Evolutionary conservation across 2,329 filamentous ascomycete species (phyloP).

Genomic region (Ophiognomonia clavigignenti-juglandacearum): DNA sequence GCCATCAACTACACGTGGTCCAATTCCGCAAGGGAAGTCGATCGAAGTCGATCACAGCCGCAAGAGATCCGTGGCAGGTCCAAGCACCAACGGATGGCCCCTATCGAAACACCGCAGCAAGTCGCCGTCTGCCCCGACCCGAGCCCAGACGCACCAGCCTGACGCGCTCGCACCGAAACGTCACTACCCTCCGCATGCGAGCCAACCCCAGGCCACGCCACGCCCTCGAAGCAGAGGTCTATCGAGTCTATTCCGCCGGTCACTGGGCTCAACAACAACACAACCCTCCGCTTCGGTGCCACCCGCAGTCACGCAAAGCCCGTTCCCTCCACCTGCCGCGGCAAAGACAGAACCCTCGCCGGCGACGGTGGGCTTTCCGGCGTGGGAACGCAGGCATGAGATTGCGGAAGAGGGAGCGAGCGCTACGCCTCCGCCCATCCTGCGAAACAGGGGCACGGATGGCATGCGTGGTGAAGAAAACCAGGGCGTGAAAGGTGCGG

Average conservation of each 20-base stretch:
- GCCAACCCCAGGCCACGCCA: conserved; percentile 21
- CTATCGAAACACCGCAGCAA: background rate
- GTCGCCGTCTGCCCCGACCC: conserved; percentile 16
- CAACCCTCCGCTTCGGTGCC: conserved; percentile 11
- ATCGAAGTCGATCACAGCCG: conserved; percentile 17
- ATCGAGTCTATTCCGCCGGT: conserved; percentile 15
- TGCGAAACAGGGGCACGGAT: conserved; percentile 8
- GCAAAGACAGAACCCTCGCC: background rate
- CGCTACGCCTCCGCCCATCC: conserved; percentile 14
- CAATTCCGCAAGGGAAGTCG: conserved; percentile 20
- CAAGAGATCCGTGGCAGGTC: conserved; percentile 7
- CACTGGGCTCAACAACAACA: conserved; percentile 8
- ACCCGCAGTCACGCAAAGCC: background rate
- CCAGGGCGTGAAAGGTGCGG: background rate
- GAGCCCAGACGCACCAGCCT: conserved; percentile 23
- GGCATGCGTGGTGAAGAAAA: background rate
- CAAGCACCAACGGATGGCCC: conserved; percentile 2
- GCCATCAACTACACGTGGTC: conserved; percentile 5
- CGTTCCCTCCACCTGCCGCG: conserved; percentile 7
- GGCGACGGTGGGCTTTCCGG: conserved; percentile 3
- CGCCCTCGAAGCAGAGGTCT: conserved; percentile 12
- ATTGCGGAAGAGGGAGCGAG: conserved; percentile 4
- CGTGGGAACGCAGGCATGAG: conserved; percentile 11
- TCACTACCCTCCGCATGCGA: conserved; percentile 16
- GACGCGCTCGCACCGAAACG: conserved; percentile 25